A percentile compares a stretch with the other conserved stretches of the same genome.
phyloP scores from a whole-genome alignment of 2,329 filamentous ascomycete genomes.

The Pseudocercospora eumusae region DNA sequence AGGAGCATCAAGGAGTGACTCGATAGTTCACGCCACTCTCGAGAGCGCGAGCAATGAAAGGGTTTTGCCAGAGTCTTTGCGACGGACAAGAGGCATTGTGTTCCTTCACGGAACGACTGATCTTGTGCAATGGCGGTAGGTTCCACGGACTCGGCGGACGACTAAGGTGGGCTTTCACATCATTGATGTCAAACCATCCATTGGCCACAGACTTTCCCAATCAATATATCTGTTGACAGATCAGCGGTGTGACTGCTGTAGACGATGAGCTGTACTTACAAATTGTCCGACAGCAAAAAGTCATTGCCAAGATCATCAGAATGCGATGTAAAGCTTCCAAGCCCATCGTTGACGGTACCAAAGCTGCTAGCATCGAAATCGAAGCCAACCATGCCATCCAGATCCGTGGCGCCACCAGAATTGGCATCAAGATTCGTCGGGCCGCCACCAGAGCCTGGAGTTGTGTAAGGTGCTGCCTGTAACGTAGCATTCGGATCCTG shows the following conservation, averaged over 20 bases:
- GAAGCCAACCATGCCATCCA: conserved; percentile 15
- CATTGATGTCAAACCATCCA: conserved; percentile 15
- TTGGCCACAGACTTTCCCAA: conserved; percentile 23
- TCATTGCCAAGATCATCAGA: conserved; percentile 13
- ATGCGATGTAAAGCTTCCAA: background rate
- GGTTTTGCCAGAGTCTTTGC: too few relatives aligned
- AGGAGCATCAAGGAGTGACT: background rate
- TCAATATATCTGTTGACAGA: conserved; percentile 15
- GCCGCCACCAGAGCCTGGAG: conserved; percentile 13
- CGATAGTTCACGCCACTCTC: background rate
- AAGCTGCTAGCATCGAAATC: conserved; percentile 20
- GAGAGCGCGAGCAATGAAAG: too few relatives aligned
- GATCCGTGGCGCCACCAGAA: background rate
- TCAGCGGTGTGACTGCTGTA: background rate
- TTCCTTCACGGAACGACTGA: background rate
- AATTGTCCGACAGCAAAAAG: conserved; percentile 17
- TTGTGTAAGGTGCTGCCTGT: conserved; percentile 13
- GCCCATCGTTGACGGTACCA: conserved; percentile 7
- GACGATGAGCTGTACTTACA: conserved; percentile 1
- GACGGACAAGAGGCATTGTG: too few relatives aligned
- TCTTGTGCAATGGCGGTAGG: background rate
- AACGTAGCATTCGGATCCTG: conserved; percentile 16
- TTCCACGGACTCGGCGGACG: background rate
- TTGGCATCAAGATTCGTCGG: background rate
- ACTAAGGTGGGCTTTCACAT: background rate